A percentile compares a stretch with the other conserved stretches of the same genome.
Conservation (phyloP, 768 basidiomycete species). For the Tylopilus balloui region DNA sequence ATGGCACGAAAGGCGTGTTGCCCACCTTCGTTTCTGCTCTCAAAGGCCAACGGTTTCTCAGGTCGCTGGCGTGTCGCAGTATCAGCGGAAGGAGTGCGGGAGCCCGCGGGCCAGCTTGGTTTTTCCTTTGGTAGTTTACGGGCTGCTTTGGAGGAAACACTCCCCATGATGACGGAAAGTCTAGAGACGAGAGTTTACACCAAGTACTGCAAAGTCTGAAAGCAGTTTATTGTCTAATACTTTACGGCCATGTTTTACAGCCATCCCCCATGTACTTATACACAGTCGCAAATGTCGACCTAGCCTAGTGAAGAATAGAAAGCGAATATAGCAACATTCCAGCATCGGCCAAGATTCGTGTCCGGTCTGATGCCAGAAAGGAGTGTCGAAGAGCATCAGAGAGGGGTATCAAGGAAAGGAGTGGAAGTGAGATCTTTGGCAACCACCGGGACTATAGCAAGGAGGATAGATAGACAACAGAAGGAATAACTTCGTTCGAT, state of each 20-base stretch:
- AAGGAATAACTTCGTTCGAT: slow-evolving; percentile 32
- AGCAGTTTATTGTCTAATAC: slow-evolving; percentile 30
- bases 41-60: slow-evolving; percentile 39
- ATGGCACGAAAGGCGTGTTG: not conserved
- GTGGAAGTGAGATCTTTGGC: slow-evolving; percentile 21
- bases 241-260: slow-evolving; percentile 36
- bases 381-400: slow-evolving; percentile 22
- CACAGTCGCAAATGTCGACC: slow-evolving; percentile 33
- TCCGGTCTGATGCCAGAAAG: slow-evolving; percentile 21
- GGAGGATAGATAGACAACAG: slow-evolving; percentile 32
- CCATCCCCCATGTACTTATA: slow-evolving; percentile 38
- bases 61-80: slow-evolving; percentile 12
- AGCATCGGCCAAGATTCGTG: slow-evolving; percentile 26
- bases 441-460: slow-evolving; percentile 25
- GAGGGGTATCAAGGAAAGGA: slow-evolving; percentile 31
- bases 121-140: slow-evolving; percentile 51
- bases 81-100: slow-evolving; percentile 31
- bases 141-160: slow-evolving; percentile 53
- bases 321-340: slow-evolving; percentile 31
- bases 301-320: slow-evolving; percentile 28
- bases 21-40: slow-evolving; percentile 48
- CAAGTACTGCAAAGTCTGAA: not conserved
- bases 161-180: slow-evolving; percentile 50
- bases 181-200: not conserved
- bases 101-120: slow-evolving; percentile 44